Evolutionary conservation across 176 grass and related monocot species (phyloP).

Genomic region (Thalia dealbata): DNA sequence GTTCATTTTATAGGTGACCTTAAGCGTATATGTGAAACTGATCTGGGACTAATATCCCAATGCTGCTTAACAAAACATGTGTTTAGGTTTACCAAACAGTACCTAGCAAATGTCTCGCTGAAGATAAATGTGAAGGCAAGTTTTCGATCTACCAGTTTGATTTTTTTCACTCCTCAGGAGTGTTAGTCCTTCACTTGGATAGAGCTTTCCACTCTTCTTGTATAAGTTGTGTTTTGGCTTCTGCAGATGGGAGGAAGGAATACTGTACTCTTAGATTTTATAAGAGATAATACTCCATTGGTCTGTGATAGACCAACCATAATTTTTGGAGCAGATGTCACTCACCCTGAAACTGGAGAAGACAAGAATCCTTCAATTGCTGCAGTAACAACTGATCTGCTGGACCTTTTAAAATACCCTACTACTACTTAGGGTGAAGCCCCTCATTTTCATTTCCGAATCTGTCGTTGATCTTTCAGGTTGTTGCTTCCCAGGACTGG

Average conservation of each 20-base stretch:
- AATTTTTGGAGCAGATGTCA: slow-evolving; percentile 99
- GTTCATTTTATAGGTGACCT: slow-evolving; percentile 60
- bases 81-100: slow-evolving; percentile 98
- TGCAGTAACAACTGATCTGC: slow-evolving; percentile 37
- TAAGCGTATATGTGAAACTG: slow-evolving; percentile 96
- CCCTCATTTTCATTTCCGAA: slow-evolving; percentile 6
- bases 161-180: too few species aligned
- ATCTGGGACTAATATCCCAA: slow-evolving; percentile 95
- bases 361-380: slow-evolving; percentile 95
- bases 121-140: slow-evolving; percentile 99
- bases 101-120: slow-evolving; percentile 94
- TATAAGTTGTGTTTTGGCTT: background rate
- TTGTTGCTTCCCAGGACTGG: slow-evolving; percentile 79
- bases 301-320: slow-evolving; percentile 99
- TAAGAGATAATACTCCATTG: slow-evolving; percentile 93
- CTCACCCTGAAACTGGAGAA: slow-evolving; percentile 98
- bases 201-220: background rate
- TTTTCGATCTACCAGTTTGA: too few species aligned
- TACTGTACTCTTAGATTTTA: slow-evolving; percentile 81
- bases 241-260: slow-evolving; percentile 97
- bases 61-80: slow-evolving; percentile 99
- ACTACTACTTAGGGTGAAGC: background rate
- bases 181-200: background rate
- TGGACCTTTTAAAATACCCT: slow-evolving; percentile 4
- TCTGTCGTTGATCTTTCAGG: slow-evolving; percentile 21